These are phyloP conservation scores for Ajuga chamaepitys DNA, from an alignment of 257 asterid genomes.

Conservation along the genomic window DNA sequence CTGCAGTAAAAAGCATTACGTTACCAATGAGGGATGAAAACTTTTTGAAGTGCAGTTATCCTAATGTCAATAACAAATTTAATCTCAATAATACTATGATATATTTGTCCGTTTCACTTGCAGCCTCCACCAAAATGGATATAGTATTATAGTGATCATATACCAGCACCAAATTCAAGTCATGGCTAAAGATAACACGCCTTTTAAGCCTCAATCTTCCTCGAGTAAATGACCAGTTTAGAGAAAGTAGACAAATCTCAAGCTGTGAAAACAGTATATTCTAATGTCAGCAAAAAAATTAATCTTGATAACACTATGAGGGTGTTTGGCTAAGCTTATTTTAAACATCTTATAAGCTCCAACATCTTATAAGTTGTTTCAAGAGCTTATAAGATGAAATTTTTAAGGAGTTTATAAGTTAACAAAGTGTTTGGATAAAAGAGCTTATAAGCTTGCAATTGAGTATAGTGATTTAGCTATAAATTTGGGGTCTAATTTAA, in stretches of 20 bases:
- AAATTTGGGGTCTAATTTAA: too few species aligned
- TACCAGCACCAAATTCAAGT: neutral
- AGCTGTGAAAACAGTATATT: neutral
- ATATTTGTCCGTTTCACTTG: neutral
- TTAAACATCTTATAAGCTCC: too few species aligned
- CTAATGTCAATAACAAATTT: neutral
- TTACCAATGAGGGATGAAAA: neutral
- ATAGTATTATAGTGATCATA: too few species aligned
- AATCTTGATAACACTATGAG: too few species aligned
- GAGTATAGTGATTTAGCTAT: too few species aligned
- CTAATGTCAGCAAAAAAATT: too few species aligned
- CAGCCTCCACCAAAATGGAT: neutral
- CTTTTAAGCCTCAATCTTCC: neutral
- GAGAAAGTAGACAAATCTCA: neutral
- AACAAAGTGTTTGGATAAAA: too few species aligned
- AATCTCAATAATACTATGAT: neutral
- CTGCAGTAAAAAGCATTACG: slow-evolving; percentile 30
- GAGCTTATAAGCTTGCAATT: too few species aligned
- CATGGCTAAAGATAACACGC: neutral
- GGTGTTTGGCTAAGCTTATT: too few species aligned
- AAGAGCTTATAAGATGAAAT: too few species aligned
- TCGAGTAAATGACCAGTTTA: neutral
- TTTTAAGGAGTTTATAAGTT: too few species aligned
- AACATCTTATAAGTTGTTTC: too few species aligned
- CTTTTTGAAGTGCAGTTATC: neutral